Base-by-base conservation (phyloP, 345 rosid species). In the Sisymbrium altissimum region DNA sequence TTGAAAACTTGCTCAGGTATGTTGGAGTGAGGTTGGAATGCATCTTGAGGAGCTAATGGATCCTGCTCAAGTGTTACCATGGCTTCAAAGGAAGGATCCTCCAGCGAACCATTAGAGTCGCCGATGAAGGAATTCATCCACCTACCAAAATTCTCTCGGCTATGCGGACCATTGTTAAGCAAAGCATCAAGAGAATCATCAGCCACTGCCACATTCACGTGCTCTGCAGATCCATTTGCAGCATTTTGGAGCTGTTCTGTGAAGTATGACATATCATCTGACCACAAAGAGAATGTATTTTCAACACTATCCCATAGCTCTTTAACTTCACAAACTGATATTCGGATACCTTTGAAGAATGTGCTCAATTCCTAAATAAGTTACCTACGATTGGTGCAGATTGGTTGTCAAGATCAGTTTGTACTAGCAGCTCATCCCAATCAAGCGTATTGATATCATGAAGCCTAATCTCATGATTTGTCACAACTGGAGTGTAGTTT, bases 391-490 rank as follows among this genome's bases (percentile, higher is more conserved):
- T 64, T 48, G 83, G 68, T 41, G 68, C 71, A 62, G 78, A 50
- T 17, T 68, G 79, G 74, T 74, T 68, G 61, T 75, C 71, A 59
- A 76, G 77, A 80, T 86, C 87, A 54, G 83, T 86, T 49, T 81
- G 63, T 61, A 86, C 84, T 55, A 91, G 73, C 54, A 89, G 87
- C 77, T 95, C 96, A 76, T 95, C 97, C 99, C 99, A 95, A 66
- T 95, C 99, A 74, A 95, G 97, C 11, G 98, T 95, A 79, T 92
- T 95, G 78, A 95, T 78, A 78, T 95, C 99, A 41, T 84, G 96
- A 83, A 95, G 87, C 79, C 80, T 85, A 83, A 76, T 80, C 76
- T 86, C 94, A 75, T 87, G 88, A 79, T 81, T 85, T 76, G 21
- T 73, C 63, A 73, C 88, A 0, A 85, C 79, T 50, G 56, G 73